Conservation (phyloP, 306 rosid species). For the Arachis stenosperma region DNA sequence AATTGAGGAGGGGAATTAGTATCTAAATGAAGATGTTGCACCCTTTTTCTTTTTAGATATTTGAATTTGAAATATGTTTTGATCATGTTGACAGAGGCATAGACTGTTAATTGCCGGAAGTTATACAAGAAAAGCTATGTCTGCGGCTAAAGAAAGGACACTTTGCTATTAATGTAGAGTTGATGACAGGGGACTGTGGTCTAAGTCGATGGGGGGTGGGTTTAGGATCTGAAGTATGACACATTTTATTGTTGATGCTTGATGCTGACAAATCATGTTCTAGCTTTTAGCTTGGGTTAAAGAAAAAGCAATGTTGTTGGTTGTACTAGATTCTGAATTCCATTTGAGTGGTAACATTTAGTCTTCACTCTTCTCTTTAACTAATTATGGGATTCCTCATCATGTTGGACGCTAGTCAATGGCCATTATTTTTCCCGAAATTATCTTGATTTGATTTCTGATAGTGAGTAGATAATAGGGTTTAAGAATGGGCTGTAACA, state of each 20-base stretch:
- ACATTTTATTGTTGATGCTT: no score
- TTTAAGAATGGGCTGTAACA: slow-evolving; percentile 17
- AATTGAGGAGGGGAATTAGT: background rate
- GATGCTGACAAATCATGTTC: slow-evolving; percentile 1
- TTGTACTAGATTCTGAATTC: background rate
- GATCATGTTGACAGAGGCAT: background rate
- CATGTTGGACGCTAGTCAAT: background rate
- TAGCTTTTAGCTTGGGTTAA: background rate
- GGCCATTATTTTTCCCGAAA: background rate
- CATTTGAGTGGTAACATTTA: background rate
- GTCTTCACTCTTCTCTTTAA: background rate
- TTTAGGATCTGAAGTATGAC: background rate
- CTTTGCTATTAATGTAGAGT: background rate
- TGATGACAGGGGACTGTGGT: background rate
- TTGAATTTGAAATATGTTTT: background rate
- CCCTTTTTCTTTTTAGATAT: no score
- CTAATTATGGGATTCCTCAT: slow-evolving; percentile 6
- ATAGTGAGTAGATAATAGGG: background rate
- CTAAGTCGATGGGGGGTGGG: background rate
- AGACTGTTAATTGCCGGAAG: background rate
- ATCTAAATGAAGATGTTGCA: background rate
- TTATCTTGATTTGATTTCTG: slow-evolving; percentile 25
- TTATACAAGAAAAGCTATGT: background rate
- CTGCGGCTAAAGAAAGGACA: background rate
- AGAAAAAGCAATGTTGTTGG: background rate